Evolutionary conservation across 75 land plant species (phyloP).

Genomic region (Picea sitchensis): DNA sequence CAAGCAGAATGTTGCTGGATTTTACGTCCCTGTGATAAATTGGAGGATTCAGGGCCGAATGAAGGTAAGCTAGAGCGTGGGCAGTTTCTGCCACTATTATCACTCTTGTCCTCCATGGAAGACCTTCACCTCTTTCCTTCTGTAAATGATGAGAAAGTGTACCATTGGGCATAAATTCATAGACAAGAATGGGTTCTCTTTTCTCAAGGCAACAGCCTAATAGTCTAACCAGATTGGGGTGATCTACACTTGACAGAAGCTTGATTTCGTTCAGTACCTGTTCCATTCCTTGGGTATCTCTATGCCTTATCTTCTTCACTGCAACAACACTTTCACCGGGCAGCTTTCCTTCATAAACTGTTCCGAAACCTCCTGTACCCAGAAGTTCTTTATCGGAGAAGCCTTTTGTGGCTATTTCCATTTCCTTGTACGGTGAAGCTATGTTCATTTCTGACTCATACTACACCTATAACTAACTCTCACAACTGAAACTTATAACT

Average conservation of each 20-base stretch:
- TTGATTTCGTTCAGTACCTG: too few relatives aligned
- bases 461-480: too few relatives aligned
- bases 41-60: slow-evolving; percentile 14
- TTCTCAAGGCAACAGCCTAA: slow-evolving; percentile 24
- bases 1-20: slow-evolving; percentile 32
- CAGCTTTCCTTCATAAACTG: too few relatives aligned
- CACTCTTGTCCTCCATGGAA: slow-evolving; percentile 22
- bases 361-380: too few relatives aligned
- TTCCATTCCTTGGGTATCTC: too few relatives aligned
- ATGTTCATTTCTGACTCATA: too few relatives aligned
- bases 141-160: slow-evolving; percentile 20
- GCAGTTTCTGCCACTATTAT: slow-evolving; percentile 20
- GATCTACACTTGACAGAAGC: not conserved
- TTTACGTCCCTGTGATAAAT: slow-evolving; percentile 34
- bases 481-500: too few relatives aligned
- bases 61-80: slow-evolving; percentile 25
- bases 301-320: too few relatives aligned
- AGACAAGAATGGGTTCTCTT: slow-evolving; percentile 22
- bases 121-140: slow-evolving; percentile 8
- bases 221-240: slow-evolving; percentile 19
- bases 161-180: slow-evolving; percentile 34
- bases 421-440: too few relatives aligned
- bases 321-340: too few relatives aligned
- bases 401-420: too few relatives aligned
- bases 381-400: too few relatives aligned